Base-by-base conservation (phyloP, 2,329 filamentous ascomycete species). In the Karstenula rhodostoma region DNA sequence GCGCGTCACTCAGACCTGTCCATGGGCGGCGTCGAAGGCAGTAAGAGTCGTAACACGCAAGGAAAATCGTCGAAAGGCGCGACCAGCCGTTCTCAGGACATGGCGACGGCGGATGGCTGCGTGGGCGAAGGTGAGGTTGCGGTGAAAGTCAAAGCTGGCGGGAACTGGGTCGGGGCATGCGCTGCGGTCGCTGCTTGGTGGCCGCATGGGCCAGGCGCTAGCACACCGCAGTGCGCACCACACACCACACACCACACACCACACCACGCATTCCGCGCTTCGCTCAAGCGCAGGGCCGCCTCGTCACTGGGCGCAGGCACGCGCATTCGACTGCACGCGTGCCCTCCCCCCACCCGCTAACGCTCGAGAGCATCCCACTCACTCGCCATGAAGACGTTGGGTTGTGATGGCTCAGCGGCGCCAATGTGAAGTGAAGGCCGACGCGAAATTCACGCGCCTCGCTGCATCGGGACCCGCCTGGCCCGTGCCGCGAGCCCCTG, bases 401-500 rank as follows among this genome's bases (percentile, higher is more conserved):
- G 12, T 7, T n/a, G 49, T 32, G 27, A 17, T 12, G 15, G 49
- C 13, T 8, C 32, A 27, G 54, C 19, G 22, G 32, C 32, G 9
- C 54, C 29, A 22, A 6, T 22, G 37, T 47, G 48, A 43, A 32
- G 37, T 47, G 48, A 43, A 32, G 52, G 49, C 66, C 47, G 57
- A 60, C 67, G 65, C 67, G 67, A 63, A 56, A 13, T 56, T 27
- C 55, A 47, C 49, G 17, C 54, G 35, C 64, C 63, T 63, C 19
- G 7, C 62, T 63, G 37, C 43, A 59, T 63, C 9, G 22, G 57
- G 53, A 13, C n/a, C 3, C 10, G 12, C 29, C n/a, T 43, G 58
- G 64, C n/a, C 66, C 50, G 64, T 65, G 66, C 63, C 33, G 27
- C 56, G 49, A 37, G 64, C 68, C 69, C 69, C 69, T 72, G 69